phyloP scores from a whole-genome alignment of 768 basidiomycete genomes.

The Boletus subcaerulescens region DNA sequence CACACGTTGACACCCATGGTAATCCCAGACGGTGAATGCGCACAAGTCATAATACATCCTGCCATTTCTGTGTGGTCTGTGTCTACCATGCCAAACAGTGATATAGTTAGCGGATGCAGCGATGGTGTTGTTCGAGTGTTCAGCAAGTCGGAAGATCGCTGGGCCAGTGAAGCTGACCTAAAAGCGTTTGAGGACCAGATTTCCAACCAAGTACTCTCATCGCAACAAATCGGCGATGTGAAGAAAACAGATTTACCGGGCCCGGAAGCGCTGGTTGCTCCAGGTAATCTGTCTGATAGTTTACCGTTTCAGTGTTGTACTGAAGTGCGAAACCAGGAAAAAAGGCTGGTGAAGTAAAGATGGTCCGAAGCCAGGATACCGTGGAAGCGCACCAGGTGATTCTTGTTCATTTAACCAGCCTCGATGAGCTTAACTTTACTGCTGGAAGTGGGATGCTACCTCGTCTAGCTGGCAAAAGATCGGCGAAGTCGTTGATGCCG shows the following conservation, averaged over 20 bases:
- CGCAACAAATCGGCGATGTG: conserved; percentile 88
- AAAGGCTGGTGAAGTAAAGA: conserved; percentile 90
- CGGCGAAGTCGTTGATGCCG: conserved; percentile 94
- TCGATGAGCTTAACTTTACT: neutral
- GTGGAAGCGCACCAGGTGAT: conserved; percentile 91
- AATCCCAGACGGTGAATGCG: conserved; percentile 74
- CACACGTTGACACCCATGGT: neutral
- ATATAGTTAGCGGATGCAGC: conserved; percentile 89
- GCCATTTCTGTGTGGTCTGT: conserved; percentile 98
- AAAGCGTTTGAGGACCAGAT: conserved; percentile 74
- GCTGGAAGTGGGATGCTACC: conserved; percentile 72
- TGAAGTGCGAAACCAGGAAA: conserved; percentile 52
- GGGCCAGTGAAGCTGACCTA: conserved; percentile 61
- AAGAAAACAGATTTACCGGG: conserved; percentile 90
- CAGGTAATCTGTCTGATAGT: conserved; percentile 46
- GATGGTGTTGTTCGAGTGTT: conserved; percentile 88
- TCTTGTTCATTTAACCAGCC: neutral
- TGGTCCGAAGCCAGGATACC: conserved; percentile 74
- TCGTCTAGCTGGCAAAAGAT: conserved; percentile 83
- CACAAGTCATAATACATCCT: conserved; percentile 88
- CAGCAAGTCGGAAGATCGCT: conserved; percentile 67
- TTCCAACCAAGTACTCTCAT: conserved; percentile 73
- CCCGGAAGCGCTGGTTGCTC: conserved; percentile 67
- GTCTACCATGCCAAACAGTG: conserved; percentile 81
- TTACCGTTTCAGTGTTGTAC: neutral